Conservation (phyloP, 1,284 basidiomycete genomes). For the Cystobasidium sp. region DNA sequence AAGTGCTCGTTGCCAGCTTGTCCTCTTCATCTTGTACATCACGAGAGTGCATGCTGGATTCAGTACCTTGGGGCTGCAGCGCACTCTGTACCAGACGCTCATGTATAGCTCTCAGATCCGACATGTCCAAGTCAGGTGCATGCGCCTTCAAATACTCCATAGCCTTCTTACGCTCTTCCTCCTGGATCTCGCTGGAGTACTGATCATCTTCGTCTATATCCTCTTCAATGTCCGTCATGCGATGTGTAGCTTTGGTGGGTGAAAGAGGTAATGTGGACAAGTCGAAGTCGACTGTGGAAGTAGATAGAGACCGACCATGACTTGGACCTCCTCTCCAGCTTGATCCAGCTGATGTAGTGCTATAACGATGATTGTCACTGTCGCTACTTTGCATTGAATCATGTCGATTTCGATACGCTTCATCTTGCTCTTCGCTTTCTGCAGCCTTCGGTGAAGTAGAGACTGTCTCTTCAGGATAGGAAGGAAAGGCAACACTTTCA, state of each 20-base stretch:
- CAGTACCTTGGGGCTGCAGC: not conserved
- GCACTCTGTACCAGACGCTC: slow-evolving; percentile 28
- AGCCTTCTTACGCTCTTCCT: not conserved
- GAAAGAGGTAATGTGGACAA: slow-evolving; percentile 1
- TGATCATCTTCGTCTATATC: not conserved
- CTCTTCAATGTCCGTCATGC: slow-evolving; percentile 2
- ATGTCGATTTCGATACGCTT: not conserved
- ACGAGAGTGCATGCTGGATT: not conserved
- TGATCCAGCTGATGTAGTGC: slow-evolving; percentile 23
- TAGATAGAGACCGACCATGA: slow-evolving; percentile 2
- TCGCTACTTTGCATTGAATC: slow-evolving; percentile 10
- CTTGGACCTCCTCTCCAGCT: slow-evolving; percentile 28
- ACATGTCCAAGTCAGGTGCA: slow-evolving; percentile 2
- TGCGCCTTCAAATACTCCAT: not conserved
- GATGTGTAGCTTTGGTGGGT: slow-evolving; percentile 9
- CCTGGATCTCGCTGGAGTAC: not conserved
- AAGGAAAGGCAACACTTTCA: not conserved
- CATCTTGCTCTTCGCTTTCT: not conserved
- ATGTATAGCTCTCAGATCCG: slow-evolving; percentile 24
- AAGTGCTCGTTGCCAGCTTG: not conserved
- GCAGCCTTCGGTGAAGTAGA: not conserved
- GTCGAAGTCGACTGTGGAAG: slow-evolving; percentile 28
- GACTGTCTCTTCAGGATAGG: not conserved
- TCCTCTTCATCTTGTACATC: not conserved
- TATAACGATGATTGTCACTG: not conserved